A percentile compares a stretch with the other conserved stretches of the same genome.
These are phyloP conservation scores for Canavalia gladiata DNA, from an alignment of 306 rosid genomes.

Conservation along the genomic window DNA sequence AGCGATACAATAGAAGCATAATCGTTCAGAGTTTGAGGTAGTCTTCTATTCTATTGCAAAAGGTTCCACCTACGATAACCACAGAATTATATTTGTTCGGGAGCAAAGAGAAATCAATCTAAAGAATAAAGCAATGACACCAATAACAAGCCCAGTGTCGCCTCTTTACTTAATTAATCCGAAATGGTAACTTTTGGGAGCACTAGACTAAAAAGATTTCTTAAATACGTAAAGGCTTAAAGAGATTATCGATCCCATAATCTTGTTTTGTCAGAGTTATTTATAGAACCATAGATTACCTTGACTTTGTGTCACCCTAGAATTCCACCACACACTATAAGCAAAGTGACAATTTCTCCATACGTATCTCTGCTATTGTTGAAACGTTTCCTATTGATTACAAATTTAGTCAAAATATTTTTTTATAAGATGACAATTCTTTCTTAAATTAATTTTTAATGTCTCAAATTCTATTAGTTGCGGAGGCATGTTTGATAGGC, in stretches of 20 bases:
- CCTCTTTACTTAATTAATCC: constrained; percentile 16
- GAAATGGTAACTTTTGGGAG: constrained; percentile 36
- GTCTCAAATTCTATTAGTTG: neutral
- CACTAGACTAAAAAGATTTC: constrained; percentile 1
- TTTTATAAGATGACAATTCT: too few species aligned
- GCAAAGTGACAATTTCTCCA: too few species aligned
- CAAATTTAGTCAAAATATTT: too few species aligned
- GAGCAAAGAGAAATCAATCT: neutral
- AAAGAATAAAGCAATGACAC: neutral
- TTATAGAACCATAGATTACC: too few species aligned
- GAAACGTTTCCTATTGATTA: too few species aligned
- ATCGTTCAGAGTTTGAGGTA: neutral
- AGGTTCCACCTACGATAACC: constrained; percentile 32
- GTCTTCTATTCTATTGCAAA: constrained; percentile 27
- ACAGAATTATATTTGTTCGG: constrained; percentile 6
- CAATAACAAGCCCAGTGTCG: constrained; percentile 18
- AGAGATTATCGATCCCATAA: neutral
- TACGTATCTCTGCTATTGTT: too few species aligned
- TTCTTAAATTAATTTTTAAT: neutral
- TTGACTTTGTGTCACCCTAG: too few species aligned
- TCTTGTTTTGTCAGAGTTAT: neutral
- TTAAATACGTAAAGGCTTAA: neutral
- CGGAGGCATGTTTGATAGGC: constrained; percentile 14
- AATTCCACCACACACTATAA: too few species aligned
- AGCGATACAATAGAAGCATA: too few species aligned